Evolutionary conservation across 768 basidiomycete species (phyloP).

Genomic region (Tulasnella sp.): DNA sequence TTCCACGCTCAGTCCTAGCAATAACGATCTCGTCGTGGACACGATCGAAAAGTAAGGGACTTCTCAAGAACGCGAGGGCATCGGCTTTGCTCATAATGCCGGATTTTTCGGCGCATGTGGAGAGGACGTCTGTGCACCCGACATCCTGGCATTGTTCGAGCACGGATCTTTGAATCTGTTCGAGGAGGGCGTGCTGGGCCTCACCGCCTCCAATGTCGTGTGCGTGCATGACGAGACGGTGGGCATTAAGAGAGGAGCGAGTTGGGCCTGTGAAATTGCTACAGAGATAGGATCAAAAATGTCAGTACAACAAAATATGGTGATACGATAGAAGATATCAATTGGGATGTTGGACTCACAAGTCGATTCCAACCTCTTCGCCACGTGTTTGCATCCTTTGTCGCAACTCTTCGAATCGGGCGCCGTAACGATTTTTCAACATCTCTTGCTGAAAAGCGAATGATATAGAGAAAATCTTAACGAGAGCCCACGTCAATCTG

Average conservation of each 20-base stretch:
- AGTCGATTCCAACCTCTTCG: constrained; percentile 43
- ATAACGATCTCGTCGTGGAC: constrained; percentile 50
- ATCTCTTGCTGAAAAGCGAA: not conserved
- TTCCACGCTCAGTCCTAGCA: constrained; percentile 46
- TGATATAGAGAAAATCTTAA: not conserved
- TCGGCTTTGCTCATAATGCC: constrained; percentile 47
- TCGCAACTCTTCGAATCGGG: constrained; percentile 14
- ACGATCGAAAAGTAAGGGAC: constrained; percentile 52
- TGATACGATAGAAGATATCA: not conserved
- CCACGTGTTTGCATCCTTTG: constrained; percentile 40
- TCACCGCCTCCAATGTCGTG: constrained; percentile 1
- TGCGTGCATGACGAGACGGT: constrained; percentile 7
- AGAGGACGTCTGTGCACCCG: constrained; percentile 45
- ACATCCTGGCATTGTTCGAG: constrained; percentile 56
- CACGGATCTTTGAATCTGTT: constrained; percentile 53
- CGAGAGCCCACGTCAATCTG: not conserved
- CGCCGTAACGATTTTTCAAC: not conserved
- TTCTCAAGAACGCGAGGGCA: constrained; percentile 53
- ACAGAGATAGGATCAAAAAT: not conserved
- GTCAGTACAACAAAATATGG: not conserved
- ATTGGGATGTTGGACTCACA: constrained; percentile 31
- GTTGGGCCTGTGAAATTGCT: constrained; percentile 8
- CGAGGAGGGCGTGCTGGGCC: constrained; percentile 34
- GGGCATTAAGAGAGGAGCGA: not conserved
- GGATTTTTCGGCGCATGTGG: constrained; percentile 42